A percentile compares a stretch with the other conserved stretches of the same genome.
Evolutionary conservation across 371 early-diverging fungal species (phyloP).

Genomic region (Rhizopus microsporus): DNA sequence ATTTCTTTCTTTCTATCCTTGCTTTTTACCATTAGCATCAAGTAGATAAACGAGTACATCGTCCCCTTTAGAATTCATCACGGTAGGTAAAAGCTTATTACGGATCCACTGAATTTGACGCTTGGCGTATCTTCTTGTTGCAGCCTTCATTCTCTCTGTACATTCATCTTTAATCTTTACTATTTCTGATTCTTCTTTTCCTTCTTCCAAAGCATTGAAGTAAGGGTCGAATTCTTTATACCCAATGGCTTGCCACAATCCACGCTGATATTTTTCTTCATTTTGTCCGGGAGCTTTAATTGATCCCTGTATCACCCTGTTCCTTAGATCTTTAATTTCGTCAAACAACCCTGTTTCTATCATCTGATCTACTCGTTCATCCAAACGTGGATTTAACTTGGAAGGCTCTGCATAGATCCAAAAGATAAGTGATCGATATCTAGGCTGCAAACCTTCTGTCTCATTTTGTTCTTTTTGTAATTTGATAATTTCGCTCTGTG

Average conservation of each 20-base stretch:
- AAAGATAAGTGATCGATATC: conserved; percentile 66
- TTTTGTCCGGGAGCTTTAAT: conserved; percentile 43
- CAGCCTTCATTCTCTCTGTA: conserved; percentile 82
- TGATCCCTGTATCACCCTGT: conserved; percentile 47
- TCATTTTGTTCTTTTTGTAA: conserved; percentile 57
- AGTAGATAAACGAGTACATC: conserved; percentile 66
- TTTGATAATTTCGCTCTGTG: conserved; percentile 71
- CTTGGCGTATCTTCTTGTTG: conserved; percentile 87
- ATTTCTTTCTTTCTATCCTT: neutral
- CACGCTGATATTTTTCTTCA: conserved; percentile 69
- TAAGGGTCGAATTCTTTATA: conserved; percentile 85
- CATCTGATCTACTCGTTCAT: conserved; percentile 87
- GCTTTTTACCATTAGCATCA: conserved; percentile 72
- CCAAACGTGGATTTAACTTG: conserved; percentile 73
- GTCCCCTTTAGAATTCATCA: conserved; percentile 27
- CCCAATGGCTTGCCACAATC: conserved; percentile 84
- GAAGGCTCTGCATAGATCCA: conserved; percentile 84
- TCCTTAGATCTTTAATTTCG: conserved; percentile 74
- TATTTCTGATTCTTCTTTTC: conserved; percentile 28
- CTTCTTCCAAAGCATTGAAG: conserved; percentile 53
- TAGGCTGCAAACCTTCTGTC: conserved; percentile 29
- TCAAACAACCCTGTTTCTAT: conserved; percentile 80
- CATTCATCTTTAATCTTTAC: conserved; percentile 52
- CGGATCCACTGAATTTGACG: conserved; percentile 89
- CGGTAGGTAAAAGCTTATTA: conserved; percentile 75